Percentiles rank a stretch among this genome's conserved stretches.
Evolutionary conservation across 2,329 filamentous ascomycete species (phyloP).

Genomic region (Myrmaecium sp.): DNA sequence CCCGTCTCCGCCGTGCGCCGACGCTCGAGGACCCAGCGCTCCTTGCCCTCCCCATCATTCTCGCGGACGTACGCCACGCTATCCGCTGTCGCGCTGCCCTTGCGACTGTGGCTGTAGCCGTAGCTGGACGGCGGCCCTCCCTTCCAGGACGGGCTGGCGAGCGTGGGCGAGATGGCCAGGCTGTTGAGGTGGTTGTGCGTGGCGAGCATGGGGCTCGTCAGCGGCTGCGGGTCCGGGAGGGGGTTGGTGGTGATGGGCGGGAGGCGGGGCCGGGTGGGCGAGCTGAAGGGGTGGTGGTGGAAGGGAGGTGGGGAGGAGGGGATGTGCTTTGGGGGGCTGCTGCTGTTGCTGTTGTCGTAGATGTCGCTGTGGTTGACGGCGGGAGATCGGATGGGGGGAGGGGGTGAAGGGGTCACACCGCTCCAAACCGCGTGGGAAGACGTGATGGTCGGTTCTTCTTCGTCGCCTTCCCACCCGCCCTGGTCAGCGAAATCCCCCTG

Average conservation of each 20-base stretch:
- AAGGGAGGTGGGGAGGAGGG: conserved; percentile 9
- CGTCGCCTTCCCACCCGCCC: conserved; percentile 8
- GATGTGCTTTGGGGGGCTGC: conserved; percentile 6
- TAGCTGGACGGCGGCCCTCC: neutral
- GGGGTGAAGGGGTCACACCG: too few species aligned
- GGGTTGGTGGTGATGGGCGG: conserved; percentile 11
- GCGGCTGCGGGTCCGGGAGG: conserved; percentile 9
- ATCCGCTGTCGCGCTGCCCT: conserved; percentile 38
- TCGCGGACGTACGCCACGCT: conserved; percentile 52
- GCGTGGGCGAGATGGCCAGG: too few species aligned
- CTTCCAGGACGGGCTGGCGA: too few species aligned
- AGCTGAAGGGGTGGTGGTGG: conserved; percentile 10
- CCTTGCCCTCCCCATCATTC: conserved; percentile 40
- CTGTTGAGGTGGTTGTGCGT: too few species aligned
- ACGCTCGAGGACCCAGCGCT: conserved; percentile 52
- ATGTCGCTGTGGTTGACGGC: too few species aligned
- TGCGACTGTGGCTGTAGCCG: conserved; percentile 15
- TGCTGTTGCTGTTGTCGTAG: too few species aligned
- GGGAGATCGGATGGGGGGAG: too few species aligned
- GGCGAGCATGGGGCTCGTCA: conserved; percentile 9
- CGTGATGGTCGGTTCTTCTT: too few species aligned
- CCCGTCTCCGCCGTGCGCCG: conserved; percentile 48
- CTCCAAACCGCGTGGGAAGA: too few species aligned
- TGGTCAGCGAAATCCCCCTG: too few species aligned
- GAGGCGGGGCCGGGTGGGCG: conserved; percentile 9